These are phyloP conservation scores for Byssoonygena ceratinophila DNA, from an alignment of 2,329 filamentous ascomycete species.

Conservation along the genomic window DNA sequence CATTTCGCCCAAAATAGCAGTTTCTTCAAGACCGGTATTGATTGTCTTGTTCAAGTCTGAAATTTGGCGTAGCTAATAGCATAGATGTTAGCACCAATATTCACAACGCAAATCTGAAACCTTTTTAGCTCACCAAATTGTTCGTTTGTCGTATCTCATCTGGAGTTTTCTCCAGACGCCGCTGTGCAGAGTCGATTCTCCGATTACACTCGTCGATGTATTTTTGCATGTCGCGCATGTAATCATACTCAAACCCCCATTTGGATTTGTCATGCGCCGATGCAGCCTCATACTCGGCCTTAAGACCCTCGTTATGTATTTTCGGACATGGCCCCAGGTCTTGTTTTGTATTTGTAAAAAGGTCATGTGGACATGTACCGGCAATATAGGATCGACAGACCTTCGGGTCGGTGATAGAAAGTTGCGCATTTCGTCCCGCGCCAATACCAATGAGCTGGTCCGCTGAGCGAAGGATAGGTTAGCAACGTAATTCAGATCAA, in stretches of 20 bases:
- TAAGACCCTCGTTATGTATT: conserved; percentile 77
- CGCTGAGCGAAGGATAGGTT: conserved; percentile 22
- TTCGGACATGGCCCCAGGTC: conserved; percentile 84
- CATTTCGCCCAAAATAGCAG: conserved; percentile 72
- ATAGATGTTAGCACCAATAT: neutral
- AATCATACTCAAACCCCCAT: conserved; percentile 91
- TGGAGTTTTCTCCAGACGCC: conserved; percentile 87
- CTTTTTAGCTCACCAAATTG: conserved; percentile 47
- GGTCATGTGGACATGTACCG: conserved; percentile 92
- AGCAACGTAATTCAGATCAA: conserved; percentile 17
- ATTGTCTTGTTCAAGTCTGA: conserved; percentile 68
- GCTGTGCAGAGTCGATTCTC: conserved; percentile 80
- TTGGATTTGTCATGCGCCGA: conserved; percentile 60
- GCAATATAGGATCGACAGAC: conserved; percentile 90
- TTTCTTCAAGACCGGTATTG: conserved; percentile 71
- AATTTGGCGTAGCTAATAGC: conserved; percentile 63
- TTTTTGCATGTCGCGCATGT: conserved; percentile 88
- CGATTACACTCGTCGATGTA: conserved; percentile 96
- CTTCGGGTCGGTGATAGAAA: conserved; percentile 82
- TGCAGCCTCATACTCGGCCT: conserved; percentile 74
- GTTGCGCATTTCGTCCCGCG: conserved; percentile 62
- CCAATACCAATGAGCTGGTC: conserved; percentile 69
- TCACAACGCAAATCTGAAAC: neutral
- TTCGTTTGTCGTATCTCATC: conserved; percentile 97
- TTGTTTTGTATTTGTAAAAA: conserved; percentile 99